Evolutionary conservation across 1,139 yeast species (phyloP), one percentile per base, ranked within the genome.

Genomic region (Diutina scorzettiae): DNA sequence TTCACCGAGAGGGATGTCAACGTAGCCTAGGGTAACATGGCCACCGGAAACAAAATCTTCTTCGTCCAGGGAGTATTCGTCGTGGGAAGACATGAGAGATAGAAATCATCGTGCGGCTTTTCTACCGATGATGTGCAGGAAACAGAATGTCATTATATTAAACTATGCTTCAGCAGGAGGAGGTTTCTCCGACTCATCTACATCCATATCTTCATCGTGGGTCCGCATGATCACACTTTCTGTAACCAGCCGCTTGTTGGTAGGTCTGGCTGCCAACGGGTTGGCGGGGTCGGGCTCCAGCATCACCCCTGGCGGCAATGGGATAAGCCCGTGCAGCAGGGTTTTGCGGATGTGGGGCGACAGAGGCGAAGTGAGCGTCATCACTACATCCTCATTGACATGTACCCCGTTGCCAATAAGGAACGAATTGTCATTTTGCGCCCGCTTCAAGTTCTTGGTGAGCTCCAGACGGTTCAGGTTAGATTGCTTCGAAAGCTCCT

Each of bases 21-120:
- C 78, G 49, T 76, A 79, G 0, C 93, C 91, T 16, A 86, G 67
- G 42, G 64, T 67, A 4, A 66, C 72, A 16, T 59, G 53, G 1
- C 69, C 58, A 23, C 49, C 50, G 28, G 30, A 14, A 21, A 48
- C 43, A 33, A 56, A 48, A 19, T 56, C 45, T 36, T 62, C 63
- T 41, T 62, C 73, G 44, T 67, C 73, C 3, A 71, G 66, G 37
- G 71, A 67, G 48, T 66, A 66, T 36, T 62, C 69, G 42, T 48
- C 50, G 48, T 48, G 47, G 43, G 46, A 46, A 24, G 48, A 45
- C 53, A 50, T 49, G 27, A 9, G 8, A 6, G 9, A 6, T 23
- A 23, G 25, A 23, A 9, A 9, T 7, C 30, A 27, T 27, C 30
- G 30, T 27, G 30, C 30, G 30, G 30, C 30, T 27, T 12, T 12